phyloP scores from a whole-genome alignment of 768 basidiomycete genomes.

The Xerocomellus dryophilus region DNA sequence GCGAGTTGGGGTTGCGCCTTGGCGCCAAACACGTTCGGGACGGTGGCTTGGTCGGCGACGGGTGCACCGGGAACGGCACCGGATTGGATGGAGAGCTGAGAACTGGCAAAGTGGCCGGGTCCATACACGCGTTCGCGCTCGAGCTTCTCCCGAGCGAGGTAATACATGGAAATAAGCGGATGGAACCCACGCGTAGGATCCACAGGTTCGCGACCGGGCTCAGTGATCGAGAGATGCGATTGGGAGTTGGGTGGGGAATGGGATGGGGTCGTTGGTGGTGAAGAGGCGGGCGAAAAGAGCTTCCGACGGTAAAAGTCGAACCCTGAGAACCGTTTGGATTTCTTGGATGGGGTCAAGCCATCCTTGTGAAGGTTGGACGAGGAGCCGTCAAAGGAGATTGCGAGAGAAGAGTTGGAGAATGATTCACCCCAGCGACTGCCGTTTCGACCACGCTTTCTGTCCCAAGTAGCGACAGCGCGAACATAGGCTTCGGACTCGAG shows the following conservation, averaged over 20 bases:
- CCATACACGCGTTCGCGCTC: conserved; percentile 94
- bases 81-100: conserved; percentile 66
- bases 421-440: conserved; percentile 49
- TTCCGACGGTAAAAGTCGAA: conserved; percentile 94
- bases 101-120: conserved; percentile 88
- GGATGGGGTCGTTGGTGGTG: conserved; percentile 51
- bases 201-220: conserved; percentile 47
- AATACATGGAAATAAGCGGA: conserved; percentile 94
- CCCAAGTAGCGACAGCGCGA: conserved; percentile 74
- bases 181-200: conserved; percentile 95
- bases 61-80: conserved; percentile 19
- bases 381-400: conserved; percentile 55
- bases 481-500: conserved; percentile 77
- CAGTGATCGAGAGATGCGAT: conserved; percentile 49
- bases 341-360: conserved; percentile 48
- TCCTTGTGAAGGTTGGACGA: conserved; percentile 43
- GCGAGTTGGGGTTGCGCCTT: conserved; percentile 32
- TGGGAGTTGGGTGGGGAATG: conserved; percentile 62
- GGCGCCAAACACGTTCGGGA: conserved; percentile 15
- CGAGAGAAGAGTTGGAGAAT: conserved; percentile 66
- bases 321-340: conserved; percentile 85
- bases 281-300: conserved; percentile 60
- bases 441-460: conserved; percentile 57
- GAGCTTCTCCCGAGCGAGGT: conserved; percentile 91
- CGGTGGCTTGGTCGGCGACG: conserved; percentile 19